These are phyloP conservation scores for Penicillium sp. DNA, from an alignment of 2,329 filamentous ascomycete genomes.

Conservation along the genomic window DNA sequence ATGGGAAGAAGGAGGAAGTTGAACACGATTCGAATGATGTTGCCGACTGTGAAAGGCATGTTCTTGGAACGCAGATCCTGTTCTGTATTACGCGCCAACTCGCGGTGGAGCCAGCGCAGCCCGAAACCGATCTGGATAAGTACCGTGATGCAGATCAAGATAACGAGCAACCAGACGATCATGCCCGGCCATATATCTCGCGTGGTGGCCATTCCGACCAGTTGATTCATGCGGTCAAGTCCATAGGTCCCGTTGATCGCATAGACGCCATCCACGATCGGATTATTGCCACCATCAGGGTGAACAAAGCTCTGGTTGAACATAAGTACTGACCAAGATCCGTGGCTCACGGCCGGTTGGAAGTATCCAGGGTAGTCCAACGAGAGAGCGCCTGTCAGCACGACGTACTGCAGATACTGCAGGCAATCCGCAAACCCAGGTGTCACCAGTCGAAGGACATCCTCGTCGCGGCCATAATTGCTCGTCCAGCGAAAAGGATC, in stretches of 20 bases:
- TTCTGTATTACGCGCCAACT: slow-evolving; percentile 68
- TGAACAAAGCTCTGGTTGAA: slow-evolving; percentile 90
- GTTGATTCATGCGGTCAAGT: slow-evolving; percentile 72
- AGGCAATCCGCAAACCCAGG: slow-evolving; percentile 95
- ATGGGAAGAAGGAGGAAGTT: slow-evolving; percentile 90
- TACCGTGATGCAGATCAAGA: slow-evolving; percentile 66
- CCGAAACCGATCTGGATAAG: slow-evolving; percentile 76
- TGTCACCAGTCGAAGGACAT: slow-evolving; percentile 86
- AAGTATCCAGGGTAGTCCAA: slow-evolving; percentile 92
- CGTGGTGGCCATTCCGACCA: slow-evolving; percentile 73
- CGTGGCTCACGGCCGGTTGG: slow-evolving; percentile 84
- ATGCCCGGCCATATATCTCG: slow-evolving; percentile 91
- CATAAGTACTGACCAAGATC: slow-evolving; percentile 83
- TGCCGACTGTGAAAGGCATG: slow-evolving; percentile 78
- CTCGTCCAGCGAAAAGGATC: slow-evolving; percentile 96
- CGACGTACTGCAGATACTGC: slow-evolving; percentile 93
- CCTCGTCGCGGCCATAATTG: slow-evolving; percentile 92
- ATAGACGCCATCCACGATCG: slow-evolving; percentile 83
- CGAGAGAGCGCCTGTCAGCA: slow-evolving; percentile 80
- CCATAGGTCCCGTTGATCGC: slow-evolving; percentile 74
- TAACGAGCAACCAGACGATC: slow-evolving; percentile 83
- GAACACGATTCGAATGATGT: slow-evolving; percentile 80
- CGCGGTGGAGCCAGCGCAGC: slow-evolving; percentile 71
- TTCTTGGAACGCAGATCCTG: slow-evolving; percentile 91
- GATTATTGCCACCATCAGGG: slow-evolving; percentile 62